These are phyloP conservation scores for Limonium bicolor DNA, from an alignment of 148 eudicot genomes.

Conservation along the genomic window DNA sequence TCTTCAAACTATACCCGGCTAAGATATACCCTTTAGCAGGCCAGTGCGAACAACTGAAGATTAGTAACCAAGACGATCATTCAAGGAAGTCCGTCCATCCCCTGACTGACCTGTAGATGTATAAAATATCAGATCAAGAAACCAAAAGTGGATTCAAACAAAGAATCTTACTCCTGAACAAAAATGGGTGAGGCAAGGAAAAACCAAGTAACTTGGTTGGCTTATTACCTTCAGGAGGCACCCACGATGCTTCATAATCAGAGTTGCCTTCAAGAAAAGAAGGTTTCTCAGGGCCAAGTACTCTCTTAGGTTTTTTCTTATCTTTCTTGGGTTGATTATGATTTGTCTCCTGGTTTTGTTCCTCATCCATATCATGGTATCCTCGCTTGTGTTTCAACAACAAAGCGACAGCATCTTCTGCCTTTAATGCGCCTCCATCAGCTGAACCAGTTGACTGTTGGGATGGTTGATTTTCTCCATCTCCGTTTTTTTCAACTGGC, in stretches of 20 bases:
- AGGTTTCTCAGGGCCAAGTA: slow-evolving; percentile 79
- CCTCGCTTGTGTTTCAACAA: slow-evolving; percentile 73
- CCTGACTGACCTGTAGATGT: slow-evolving; percentile 92
- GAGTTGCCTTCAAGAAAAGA: slow-evolving; percentile 24
- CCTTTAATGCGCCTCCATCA: slow-evolving; percentile 22
- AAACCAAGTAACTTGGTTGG: neutral
- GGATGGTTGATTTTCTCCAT: slow-evolving; percentile 16
- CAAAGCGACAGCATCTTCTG: slow-evolving; percentile 79
- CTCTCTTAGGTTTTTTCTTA: slow-evolving; percentile 37
- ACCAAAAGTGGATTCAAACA: neutral
- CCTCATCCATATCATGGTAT: slow-evolving; percentile 37
- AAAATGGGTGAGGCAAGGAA: neutral
- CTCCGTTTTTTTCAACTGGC: slow-evolving; percentile 25
- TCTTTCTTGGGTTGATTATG: slow-evolving; percentile 22
- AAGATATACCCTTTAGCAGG: no score
- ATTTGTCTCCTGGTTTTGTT: slow-evolving; percentile 5
- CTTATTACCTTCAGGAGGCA: slow-evolving; percentile 79
- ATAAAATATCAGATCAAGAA: no score
- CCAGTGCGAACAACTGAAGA: neutral
- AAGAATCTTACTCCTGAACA: neutral
- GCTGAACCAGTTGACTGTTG: slow-evolving; percentile 14
- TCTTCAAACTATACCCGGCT: no score
- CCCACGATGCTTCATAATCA: slow-evolving; percentile 61
- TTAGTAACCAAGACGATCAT: slow-evolving; percentile 89
- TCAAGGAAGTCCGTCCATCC: slow-evolving; percentile 90